phyloP scores from a whole-genome alignment of 2,329 filamentous ascomycete genomes.

The Daldinia sp. region DNA sequence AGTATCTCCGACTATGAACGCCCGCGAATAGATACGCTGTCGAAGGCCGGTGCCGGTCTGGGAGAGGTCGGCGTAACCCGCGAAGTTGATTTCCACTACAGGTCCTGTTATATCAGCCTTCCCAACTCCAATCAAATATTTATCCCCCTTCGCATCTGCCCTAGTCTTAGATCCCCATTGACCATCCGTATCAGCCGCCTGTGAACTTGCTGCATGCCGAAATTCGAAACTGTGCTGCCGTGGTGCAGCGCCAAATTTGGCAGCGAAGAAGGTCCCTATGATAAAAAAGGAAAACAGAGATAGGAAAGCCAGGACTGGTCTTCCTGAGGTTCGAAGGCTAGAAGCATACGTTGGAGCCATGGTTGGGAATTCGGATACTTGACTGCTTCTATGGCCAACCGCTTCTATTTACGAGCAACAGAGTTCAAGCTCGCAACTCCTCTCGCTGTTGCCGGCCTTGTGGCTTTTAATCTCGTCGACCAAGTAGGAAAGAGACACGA shows the following conservation, averaged over 20 bases:
- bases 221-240: constrained; percentile 39
- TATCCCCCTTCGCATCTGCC: constrained; percentile 52
- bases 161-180: constrained; percentile 37
- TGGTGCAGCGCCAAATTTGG: constrained; percentile 32
- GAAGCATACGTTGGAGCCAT: constrained; percentile 41
- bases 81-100: constrained; percentile 89
- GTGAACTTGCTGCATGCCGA: constrained; percentile 30
- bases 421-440: constrained; percentile 15
- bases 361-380: constrained; percentile 12
- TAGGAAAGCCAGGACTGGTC: constrained; percentile 47
- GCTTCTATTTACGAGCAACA: constrained; percentile 15
- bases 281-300: constrained; percentile 53
- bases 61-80: constrained; percentile 84
- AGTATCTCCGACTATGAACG: constrained; percentile 84
- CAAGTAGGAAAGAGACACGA: constrained; percentile 31
- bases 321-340: constrained; percentile 42
- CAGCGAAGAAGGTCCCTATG: constrained; percentile 51
- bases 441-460: constrained; percentile 14
- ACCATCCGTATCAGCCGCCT: constrained; percentile 30
- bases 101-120: constrained; percentile 73
- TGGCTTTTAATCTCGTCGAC: constrained; percentile 27
- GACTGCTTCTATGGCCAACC: constrained; percentile 11
- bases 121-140: constrained; percentile 64
- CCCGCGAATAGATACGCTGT: constrained; percentile 85
- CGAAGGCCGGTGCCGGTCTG: constrained; percentile 87